Base-by-base conservation (phyloP, 306 rosid genomes). In the Mimosa pudica region DNA sequence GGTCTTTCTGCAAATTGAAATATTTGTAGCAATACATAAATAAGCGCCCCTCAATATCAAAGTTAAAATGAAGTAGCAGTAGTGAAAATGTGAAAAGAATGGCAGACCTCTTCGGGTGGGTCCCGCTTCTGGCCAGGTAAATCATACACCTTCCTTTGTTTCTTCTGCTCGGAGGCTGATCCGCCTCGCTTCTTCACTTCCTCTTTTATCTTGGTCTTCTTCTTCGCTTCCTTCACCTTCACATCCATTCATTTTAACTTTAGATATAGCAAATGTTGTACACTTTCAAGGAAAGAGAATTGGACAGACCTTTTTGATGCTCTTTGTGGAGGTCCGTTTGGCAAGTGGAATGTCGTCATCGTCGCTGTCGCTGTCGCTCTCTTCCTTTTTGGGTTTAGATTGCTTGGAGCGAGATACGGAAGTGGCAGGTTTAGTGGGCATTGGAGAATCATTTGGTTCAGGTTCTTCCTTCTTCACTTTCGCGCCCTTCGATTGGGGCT, bases 101-200 rank as follows among this genome's bases (percentile, higher is more conserved):
- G 18, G 12, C 11, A 70, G 57, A 90, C 98, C 97, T 91, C 93
- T 42, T 80, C 90, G 4, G 98, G 98, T 9, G 95, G 80, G 79
- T 94, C 97, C 75, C 97, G 91, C 86, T 89, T 94, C 88, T 94
- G 97, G 41, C 97, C 98, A 72, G 98, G 93, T 74, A 94, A 86
- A 77, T 88, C 91, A 81, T 86, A 94, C 67, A 88, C 92, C 88
- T 92, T 92, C 80, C 41, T 90, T 68, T 77, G 90, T 81, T 33
- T 92, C 81, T 79, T 90, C 76, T 20, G 81, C 57, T 82, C 86
- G 49, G 76, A 16, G 61, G 75, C 51, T 51, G 16, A 46, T 42
- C 14, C 77, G 46, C 44, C 65, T 30, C 75, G 77, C 76, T 71
- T 77, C 66, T 77, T 76, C 7, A 24, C 70, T 33, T 82, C 88